These are phyloP conservation scores for Starmerella powellii DNA, from an alignment of 805 yeast genomes.

Conservation along the genomic window DNA sequence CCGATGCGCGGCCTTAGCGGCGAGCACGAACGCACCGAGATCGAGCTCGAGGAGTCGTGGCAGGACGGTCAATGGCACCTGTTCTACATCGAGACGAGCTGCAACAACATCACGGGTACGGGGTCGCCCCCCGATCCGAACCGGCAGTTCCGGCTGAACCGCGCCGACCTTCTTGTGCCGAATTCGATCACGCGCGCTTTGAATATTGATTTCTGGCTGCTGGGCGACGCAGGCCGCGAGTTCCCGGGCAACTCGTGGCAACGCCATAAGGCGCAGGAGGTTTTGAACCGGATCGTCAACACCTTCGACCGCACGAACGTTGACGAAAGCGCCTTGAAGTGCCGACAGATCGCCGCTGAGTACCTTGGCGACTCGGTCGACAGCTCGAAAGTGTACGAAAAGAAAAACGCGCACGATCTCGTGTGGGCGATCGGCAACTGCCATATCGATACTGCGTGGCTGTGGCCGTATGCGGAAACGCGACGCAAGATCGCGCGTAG, in stretches of 20 bases:
- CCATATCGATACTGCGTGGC: constrained; percentile 97
- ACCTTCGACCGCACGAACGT: constrained; percentile 59
- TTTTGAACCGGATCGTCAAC: constrained; percentile 76
- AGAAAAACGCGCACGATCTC: constrained; percentile 23
- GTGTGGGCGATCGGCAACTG: constrained; percentile 89
- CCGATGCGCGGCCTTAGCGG: constrained; percentile 80
- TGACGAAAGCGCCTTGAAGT: constrained; percentile 40
- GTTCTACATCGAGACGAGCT: constrained; percentile 79
- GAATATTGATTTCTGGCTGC: constrained; percentile 70
- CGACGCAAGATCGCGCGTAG: constrained; percentile 84
- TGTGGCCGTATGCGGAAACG: constrained; percentile 98
- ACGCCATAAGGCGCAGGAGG: constrained; percentile 64
- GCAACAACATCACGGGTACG: constrained; percentile 89
- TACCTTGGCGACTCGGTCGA: constrained; percentile 61
- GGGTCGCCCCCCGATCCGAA: constrained; percentile 62
- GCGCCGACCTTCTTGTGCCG: constrained; percentile 72
- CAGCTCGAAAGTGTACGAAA: constrained; percentile 44
- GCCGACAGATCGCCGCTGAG: constrained; percentile 53
- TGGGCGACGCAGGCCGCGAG: constrained; percentile 87
- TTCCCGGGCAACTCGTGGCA: constrained; percentile 65
- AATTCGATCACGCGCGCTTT: constrained; percentile 69
- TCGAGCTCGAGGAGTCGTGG: constrained; percentile 44
- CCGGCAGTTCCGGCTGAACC: constrained; percentile 51
- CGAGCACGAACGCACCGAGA: constrained; percentile 60
- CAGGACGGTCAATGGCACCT: constrained; percentile 45